These are phyloP conservation scores for Xylaria venustula DNA, from an alignment of 495 filamentous ascomycete species.

Conservation along the genomic window DNA sequence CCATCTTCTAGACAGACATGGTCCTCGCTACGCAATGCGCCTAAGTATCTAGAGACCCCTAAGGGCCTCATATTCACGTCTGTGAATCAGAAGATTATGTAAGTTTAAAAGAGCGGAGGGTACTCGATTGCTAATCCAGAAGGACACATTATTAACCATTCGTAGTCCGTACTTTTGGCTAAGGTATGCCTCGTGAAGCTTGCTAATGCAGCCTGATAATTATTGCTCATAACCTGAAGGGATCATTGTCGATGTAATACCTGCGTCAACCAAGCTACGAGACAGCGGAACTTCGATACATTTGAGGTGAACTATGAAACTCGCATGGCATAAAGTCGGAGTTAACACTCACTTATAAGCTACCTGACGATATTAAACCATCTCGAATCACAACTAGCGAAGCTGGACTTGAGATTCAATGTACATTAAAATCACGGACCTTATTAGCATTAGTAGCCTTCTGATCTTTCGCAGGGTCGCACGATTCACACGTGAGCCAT, in stretches of 20 bases:
- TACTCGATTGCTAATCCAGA: not conserved
- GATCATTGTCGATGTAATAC: slow-evolving; percentile 76
- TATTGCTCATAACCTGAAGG: slow-evolving; percentile 39
- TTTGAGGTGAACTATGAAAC: slow-evolving; percentile 44
- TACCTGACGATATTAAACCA: slow-evolving; percentile 53
- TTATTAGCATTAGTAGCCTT: not conserved
- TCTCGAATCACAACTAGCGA: slow-evolving; percentile 27
- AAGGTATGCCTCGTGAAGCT: slow-evolving; percentile 20
- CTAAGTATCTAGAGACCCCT: not conserved
- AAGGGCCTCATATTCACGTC: slow-evolving; percentile 1
- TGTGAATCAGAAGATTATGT: not conserved
- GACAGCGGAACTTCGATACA: slow-evolving; percentile 70
- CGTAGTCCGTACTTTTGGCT: slow-evolving; percentile 37
- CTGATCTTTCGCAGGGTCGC: slow-evolving; percentile 42
- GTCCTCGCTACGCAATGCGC: not conserved
- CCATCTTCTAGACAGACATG: not conserved
- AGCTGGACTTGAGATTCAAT: slow-evolving; percentile 41
- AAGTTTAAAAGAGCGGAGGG: slow-evolving; percentile 10
- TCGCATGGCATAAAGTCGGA: not conserved
- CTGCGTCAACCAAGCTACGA: slow-evolving; percentile 77
- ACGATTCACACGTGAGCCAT: slow-evolving; percentile 55
- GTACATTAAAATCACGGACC: slow-evolving; percentile 28
- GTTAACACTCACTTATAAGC: slow-evolving; percentile 27
- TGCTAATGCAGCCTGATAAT: not conserved
- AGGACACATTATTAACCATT: slow-evolving; percentile 11